Base-by-base conservation (phyloP, 345 rosid species). In the Nephelium lappaceum region DNA sequence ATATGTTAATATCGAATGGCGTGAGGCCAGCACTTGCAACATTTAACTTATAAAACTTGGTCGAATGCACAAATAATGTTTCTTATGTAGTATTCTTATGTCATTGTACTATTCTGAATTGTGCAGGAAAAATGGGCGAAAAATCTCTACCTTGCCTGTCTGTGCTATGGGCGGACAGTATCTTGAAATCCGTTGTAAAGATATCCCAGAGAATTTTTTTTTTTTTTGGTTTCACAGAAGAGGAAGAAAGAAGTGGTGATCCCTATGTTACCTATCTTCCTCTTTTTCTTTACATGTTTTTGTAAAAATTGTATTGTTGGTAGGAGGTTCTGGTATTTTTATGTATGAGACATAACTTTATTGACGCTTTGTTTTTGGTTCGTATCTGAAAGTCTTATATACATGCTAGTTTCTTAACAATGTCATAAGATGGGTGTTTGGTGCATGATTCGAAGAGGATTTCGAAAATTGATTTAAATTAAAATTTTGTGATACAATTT, bases 91-190 rank as follows among this genome's bases (percentile, higher is more conserved):
- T 57, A 5, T 5, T 11, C 62, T 57, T 57, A 7, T 19, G 21
- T 45, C 23, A 57, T 19, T 18, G 19, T 70, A 36, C 2, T 16
- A 8, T 64, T 11, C 49, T 57, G 60, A 39, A 15, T 21, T 14
- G n/a, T 75, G 81, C 93, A 93, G 97, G 98, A 91, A 76, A 93
- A 92, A 81, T 93, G 98, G 98, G 93, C 90, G 15, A 93, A 90
- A 84, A 93, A 90, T 86, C 90, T 93, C 43, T 93, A 92, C 73
- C 88, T 93, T 4, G 91, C 98, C 16, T 89, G 94, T 19, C 60
- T 93, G 51, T 92, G 96, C 79, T 92, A 88, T 51, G 98, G 98
- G 51, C 86, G 96, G 77, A 92, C 98, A 14, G 93, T 92, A 15
- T 92, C 96, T 41, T 93, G 86, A 88, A 31, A 42, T 57, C 65